Percentiles rank a stretch among this genome's conserved stretches.
phyloP scores from a whole-genome alignment of 352 stramenopile genomes.

The Phytophthora constricta region DNA sequence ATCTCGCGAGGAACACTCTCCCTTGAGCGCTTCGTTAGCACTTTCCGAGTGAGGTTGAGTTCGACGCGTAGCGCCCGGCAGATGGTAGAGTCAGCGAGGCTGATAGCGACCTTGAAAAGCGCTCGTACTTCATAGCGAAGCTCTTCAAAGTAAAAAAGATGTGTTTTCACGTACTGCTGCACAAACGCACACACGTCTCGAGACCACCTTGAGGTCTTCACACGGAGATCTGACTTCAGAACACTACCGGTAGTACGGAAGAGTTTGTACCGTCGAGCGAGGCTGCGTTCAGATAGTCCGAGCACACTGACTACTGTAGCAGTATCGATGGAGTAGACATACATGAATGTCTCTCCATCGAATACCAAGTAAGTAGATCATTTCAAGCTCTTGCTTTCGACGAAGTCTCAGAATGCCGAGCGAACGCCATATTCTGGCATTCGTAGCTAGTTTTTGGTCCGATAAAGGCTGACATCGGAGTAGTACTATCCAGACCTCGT shows the following conservation, averaged over 20 bases:
- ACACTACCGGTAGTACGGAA: background rate
- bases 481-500: no score
- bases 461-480: background rate
- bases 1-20: background rate
- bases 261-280: background rate
- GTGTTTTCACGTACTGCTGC: background rate
- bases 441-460: background rate
- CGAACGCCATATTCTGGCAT: background rate
- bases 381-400: background rate
- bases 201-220: background rate
- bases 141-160: background rate
- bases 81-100: background rate
- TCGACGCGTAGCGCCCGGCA: background rate
- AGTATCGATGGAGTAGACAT: background rate
- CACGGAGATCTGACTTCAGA: background rate
- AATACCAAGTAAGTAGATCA: background rate
- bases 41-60: background rate
- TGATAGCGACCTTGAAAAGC: background rate
- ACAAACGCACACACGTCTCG: background rate
- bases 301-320: background rate
- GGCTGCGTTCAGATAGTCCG: background rate
- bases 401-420: background rate
- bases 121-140: background rate
- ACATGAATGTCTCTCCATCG: background rate
- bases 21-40: background rate